phyloP scores from a whole-genome alignment of 176 grass and related monocot species.

The Urochloa ruziziensis region DNA sequence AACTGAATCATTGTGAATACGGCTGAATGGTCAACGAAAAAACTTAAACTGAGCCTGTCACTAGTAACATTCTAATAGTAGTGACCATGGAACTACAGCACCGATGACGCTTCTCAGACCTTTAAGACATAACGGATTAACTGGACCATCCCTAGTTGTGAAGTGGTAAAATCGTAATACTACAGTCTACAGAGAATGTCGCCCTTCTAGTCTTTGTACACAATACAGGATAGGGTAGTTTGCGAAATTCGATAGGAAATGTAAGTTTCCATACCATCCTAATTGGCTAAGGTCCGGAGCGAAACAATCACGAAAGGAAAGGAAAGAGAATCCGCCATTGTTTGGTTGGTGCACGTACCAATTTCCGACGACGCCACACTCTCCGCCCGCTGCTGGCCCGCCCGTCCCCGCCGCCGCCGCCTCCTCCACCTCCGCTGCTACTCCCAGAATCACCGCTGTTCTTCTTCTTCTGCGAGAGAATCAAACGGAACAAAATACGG shows the following conservation, averaged over 20 bases:
- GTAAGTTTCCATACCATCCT: not conserved
- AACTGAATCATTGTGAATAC: slow-evolving; percentile 2
- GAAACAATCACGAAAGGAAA: slow-evolving; percentile 1
- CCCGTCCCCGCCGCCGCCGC: slow-evolving; percentile 9
- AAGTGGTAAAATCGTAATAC: not conserved
- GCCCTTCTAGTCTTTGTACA: not conserved
- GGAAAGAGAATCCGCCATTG: not conserved
- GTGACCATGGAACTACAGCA: not conserved
- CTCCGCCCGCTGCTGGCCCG: slow-evolving; percentile 35
- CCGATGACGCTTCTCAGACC: not conserved
- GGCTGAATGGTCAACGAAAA: not conserved
- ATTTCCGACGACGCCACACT: slow-evolving; percentile 67
- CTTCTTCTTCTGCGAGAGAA: slow-evolving; percentile 42
- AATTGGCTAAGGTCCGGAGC: not conserved
- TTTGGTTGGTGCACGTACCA: slow-evolving; percentile 30
- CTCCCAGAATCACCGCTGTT: slow-evolving; percentile 16
- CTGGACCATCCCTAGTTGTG: not conserved
- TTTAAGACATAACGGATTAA: not conserved
- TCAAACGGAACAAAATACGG: not conserved
- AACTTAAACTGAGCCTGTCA: not conserved
- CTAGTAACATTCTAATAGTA: not conserved
- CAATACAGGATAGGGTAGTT: not conserved
- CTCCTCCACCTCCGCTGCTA: not conserved
- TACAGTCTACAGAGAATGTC: not conserved
- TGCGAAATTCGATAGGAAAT: not conserved